Conservation (phyloP, 441 rosid species). For the Adansonia rubrostipa region DNA sequence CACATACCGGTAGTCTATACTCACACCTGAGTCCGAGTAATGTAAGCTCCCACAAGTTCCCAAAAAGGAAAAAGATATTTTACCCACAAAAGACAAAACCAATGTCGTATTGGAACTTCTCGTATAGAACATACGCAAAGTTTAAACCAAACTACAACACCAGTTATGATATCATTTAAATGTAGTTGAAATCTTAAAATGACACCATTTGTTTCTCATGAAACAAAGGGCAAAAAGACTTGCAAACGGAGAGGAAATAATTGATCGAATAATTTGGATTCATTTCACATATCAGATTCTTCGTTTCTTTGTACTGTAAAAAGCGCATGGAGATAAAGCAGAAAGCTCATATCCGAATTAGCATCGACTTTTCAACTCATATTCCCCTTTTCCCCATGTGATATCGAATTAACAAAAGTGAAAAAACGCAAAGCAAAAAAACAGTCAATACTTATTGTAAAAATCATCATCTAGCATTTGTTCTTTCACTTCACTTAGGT, state of each 20-base stretch:
- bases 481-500: neutral
- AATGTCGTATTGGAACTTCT: slow-evolving; percentile 1
- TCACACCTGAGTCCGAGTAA: too few relatives aligned
- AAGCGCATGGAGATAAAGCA: neutral
- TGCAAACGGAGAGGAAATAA: neutral
- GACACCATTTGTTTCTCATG: neutral
- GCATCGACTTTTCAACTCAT: slow-evolving; percentile 1
- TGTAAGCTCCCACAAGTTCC: too few relatives aligned
- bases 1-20: too few relatives aligned
- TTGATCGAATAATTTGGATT: neutral
- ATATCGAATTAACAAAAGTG: neutral
- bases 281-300: neutral
- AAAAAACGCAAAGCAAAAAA: neutral
- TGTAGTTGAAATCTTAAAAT: slow-evolving; percentile 1
- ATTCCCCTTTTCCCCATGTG: neutral
- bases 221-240: neutral
- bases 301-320: neutral
- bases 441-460: neutral
- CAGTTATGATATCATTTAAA: neutral
- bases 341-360: neutral
- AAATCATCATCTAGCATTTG: neutral
- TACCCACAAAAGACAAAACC: neutral
- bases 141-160: neutral
- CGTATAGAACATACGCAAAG: neutral
- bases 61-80: neutral